Evolutionary conservation across 768 basidiomycete species (phyloP), one percentile per base, ranked within the genome.

Genomic region (Phanerochaete sordida): DNA sequence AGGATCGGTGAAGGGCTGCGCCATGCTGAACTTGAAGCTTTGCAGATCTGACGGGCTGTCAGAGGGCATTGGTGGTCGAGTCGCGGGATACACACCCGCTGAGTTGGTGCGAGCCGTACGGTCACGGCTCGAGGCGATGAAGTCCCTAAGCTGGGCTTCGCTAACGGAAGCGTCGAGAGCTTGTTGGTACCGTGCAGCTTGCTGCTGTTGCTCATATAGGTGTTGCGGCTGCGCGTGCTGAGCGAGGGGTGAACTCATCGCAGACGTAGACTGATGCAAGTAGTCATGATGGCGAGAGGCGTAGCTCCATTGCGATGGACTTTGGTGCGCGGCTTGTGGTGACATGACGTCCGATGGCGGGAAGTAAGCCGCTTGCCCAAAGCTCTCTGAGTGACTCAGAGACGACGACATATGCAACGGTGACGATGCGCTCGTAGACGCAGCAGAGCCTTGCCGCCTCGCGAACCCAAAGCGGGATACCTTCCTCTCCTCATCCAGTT

Each of bases 391-490:
- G 45, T 74, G 77, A 54, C 76, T 82, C 44, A 84, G 72, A 1
- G 87, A 84, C 19, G 86, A 83, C 24, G 84, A 65, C 9, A 77
- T 76, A 59, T 84, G 83, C 53, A 81, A 75, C 43, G 86, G 85
- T 12, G 86, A 88, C 16, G 84, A 84, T 3, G 56, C 28, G 13
- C 37, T 39, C 1, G 61, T n/a, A 7, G 47, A 48, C 24, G 56
- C 48, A 2, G 86, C 80, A 8, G 88, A 84, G 0, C 79, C 80
- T 62, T 84, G 86, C 47, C 84, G 83, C 24, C 87, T 81, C 16
- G 91, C 91, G 68, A 93, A 93, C 23, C 85, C 88, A 72, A 93
- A 93, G 16, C 91, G 81, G 8, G 91, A 93, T 27, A 91, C 81
- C 65, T 86, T 88, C 64, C 88, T 78, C 48, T 91, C 90, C 55